Evolutionary conservation across 441 rosid genomes (phyloP).

Genomic region (Corymbia citriodora): DNA sequence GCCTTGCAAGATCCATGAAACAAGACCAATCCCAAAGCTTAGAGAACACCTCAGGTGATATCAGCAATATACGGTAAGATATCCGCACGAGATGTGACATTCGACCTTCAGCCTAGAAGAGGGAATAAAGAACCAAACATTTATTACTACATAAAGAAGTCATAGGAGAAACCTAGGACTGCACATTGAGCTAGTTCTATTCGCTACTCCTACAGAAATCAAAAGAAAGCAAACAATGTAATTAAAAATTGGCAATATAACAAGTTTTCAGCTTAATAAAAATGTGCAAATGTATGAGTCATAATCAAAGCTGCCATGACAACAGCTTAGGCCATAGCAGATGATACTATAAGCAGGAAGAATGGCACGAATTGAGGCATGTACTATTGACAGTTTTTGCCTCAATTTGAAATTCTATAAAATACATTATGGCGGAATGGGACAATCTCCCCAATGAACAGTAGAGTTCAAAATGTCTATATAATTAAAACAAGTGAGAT

Average conservation of each 20-base stretch:
- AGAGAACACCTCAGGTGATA: conserved; percentile 59
- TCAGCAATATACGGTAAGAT: conserved; percentile 65
- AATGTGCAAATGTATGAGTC: not conserved
- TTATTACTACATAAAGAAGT: not conserved
- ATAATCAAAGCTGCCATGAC: not conserved
- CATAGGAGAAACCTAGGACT: not conserved
- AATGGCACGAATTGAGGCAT: not conserved
- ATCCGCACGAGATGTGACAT: conserved; percentile 43
- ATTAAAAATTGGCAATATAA: not conserved
- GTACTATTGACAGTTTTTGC: not conserved
- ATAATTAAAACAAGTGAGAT: not conserved
- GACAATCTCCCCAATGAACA: not conserved
- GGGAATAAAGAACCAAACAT: not conserved
- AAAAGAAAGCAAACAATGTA: not conserved
- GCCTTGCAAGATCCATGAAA: conserved; percentile 59
- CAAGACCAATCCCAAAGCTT: conserved; percentile 95
- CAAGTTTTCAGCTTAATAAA: not conserved
- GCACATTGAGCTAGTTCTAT: not conserved
- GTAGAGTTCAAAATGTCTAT: not conserved
- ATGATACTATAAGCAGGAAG: not conserved
- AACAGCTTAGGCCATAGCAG: not conserved
- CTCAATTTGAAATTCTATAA: not conserved
- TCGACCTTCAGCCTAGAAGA: conserved; percentile 33
- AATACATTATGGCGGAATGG: not conserved
- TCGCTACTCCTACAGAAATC: not conserved